phyloP scores from a whole-genome alignment of 345 rosid genomes.

The Populus davidiana region DNA sequence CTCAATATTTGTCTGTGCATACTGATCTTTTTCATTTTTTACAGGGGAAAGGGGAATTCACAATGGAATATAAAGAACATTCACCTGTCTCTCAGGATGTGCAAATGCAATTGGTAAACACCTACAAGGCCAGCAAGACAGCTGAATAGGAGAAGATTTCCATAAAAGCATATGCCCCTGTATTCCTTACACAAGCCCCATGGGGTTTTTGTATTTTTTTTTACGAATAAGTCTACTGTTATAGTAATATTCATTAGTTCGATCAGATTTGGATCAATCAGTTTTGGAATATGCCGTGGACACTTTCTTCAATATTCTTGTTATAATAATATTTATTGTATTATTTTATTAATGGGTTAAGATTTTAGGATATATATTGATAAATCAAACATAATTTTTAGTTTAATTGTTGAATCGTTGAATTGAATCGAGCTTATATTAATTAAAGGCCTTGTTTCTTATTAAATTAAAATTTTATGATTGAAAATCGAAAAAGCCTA shows the following conservation, averaged over 20 bases:
- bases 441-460: too few relatives aligned
- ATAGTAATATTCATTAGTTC: background rate
- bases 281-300: background rate
- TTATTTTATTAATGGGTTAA: too few relatives aligned
- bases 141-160: slow-evolving; percentile 45
- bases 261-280: background rate
- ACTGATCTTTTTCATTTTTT: background rate
- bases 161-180: background rate
- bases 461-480: too few relatives aligned
- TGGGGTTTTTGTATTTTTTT: background rate
- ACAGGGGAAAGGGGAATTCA: slow-evolving; percentile 96
- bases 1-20: background rate
- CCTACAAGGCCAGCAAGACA: slow-evolving; percentile 59
- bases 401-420: too few relatives aligned
- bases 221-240: background rate
- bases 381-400: too few relatives aligned
- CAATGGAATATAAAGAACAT: slow-evolving; percentile 99
- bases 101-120: slow-evolving; percentile 73
- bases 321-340: too few relatives aligned
- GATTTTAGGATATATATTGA: too few relatives aligned
- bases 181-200: background rate
- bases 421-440: too few relatives aligned
- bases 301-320: too few relatives aligned
- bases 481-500: too few relatives aligned
- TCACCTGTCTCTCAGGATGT: slow-evolving; percentile 79